A percentile compares a stretch with the other conserved stretches of the same genome.
Evolutionary conservation across 1,139 yeast genomes (phyloP).

Genomic region (Scheffersomyces insectosa): DNA sequence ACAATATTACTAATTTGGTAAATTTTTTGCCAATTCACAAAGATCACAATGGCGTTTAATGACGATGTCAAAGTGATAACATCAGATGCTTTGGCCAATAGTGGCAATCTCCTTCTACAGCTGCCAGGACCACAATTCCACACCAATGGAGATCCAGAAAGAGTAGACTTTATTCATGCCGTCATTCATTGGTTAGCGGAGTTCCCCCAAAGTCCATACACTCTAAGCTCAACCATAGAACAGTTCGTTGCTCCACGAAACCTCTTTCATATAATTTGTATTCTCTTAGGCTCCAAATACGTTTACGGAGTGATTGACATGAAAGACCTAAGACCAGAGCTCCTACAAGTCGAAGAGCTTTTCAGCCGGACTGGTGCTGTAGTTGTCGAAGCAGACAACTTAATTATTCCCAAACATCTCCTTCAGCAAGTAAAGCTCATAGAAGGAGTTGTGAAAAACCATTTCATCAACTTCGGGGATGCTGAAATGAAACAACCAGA

Average conservation of each 20-base stretch:
- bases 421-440: constrained; percentile 13
- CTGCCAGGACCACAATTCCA: too few relatives aligned
- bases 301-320: too few relatives aligned
- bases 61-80: too few relatives aligned
- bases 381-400: not conserved
- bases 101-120: too few relatives aligned
- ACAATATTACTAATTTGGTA: too few relatives aligned
- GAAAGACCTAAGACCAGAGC: too few relatives aligned
- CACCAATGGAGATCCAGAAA: too few relatives aligned
- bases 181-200: constrained; percentile 27
- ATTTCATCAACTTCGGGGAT: constrained; percentile 8
- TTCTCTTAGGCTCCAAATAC: constrained; percentile 8
- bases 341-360: too few relatives aligned
- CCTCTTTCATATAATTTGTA: constrained; percentile 13
- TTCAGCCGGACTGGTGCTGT: too few relatives aligned
- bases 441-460: constrained; percentile 13
- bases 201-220: constrained; percentile 21
- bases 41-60: too few relatives aligned
- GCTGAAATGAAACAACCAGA: not conserved
- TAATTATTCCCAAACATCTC: constrained; percentile 8
- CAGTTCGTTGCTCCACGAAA: constrained; percentile 16
- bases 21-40: too few relatives aligned
- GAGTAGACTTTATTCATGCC: constrained; percentile 13
- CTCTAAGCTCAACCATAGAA: constrained; percentile 6
- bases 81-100: too few relatives aligned